Conservation (phyloP, 2,329 filamentous ascomycete species). For the Leptographium procerum region DNA sequence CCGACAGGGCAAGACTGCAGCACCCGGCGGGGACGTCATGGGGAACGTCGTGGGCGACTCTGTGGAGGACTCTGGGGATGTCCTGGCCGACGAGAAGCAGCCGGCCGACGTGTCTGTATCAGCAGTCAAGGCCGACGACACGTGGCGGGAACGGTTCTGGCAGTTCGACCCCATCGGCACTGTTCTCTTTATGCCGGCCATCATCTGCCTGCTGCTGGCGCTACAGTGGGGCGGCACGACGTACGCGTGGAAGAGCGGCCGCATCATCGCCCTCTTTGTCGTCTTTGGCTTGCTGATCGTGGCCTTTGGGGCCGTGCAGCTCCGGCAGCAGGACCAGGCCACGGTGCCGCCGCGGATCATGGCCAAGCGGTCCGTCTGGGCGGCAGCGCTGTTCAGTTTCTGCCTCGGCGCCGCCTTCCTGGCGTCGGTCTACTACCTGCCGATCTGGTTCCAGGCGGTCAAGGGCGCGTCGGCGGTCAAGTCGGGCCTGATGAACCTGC, state of each 20-base stretch:
- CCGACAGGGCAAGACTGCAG: not conserved
- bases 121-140: not conserved
- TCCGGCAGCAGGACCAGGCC: slow-evolving; percentile 21
- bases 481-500: slow-evolving; percentile 46
- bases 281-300: slow-evolving; percentile 13
- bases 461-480: slow-evolving; percentile 39
- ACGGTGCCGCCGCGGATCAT: slow-evolving; percentile 29
- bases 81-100: too few species aligned
- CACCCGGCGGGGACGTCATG: not conserved
- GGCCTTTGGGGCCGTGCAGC: slow-evolving; percentile 21
- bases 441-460: slow-evolving; percentile 40
- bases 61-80: too few species aligned
- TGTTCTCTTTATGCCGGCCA: slow-evolving; percentile 15
- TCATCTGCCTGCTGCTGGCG: slow-evolving; percentile 31
- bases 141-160: slow-evolving; percentile 22
- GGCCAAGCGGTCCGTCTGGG: slow-evolving; percentile 22
- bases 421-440: slow-evolving; percentile 16
- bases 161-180: slow-evolving; percentile 17
- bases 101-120: too few species aligned
- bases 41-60: too few species aligned
- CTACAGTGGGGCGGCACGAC: slow-evolving; percentile 30
- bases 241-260: slow-evolving; percentile 20
- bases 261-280: slow-evolving; percentile 20
- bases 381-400: slow-evolving; percentile 21
- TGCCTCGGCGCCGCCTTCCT: slow-evolving; percentile 20